Conservation (phyloP, 2,329 filamentous ascomycete species). For the Penicillium polonicum region DNA sequence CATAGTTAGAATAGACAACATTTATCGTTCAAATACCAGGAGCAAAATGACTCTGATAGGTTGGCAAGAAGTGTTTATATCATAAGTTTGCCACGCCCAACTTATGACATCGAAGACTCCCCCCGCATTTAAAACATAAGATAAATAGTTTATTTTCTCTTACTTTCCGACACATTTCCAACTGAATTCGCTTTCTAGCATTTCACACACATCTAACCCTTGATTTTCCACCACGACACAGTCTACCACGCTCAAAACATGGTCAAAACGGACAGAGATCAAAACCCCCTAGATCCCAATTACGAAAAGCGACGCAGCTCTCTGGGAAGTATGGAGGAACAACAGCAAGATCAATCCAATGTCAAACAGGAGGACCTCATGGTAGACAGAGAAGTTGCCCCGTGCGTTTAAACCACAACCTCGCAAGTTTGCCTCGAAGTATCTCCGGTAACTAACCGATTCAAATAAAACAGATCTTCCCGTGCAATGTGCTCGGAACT, state of each 20-base stretch:
- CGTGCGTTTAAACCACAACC: slow-evolving; percentile 10
- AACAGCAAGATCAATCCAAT: neutral
- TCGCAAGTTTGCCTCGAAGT: too few relatives aligned
- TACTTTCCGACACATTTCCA: neutral
- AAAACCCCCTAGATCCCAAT: slow-evolving; percentile 22
- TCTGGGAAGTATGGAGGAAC: slow-evolving; percentile 2
- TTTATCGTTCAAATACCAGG: neutral
- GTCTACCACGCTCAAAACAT: slow-evolving; percentile 8
- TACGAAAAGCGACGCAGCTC: slow-evolving; percentile 15
- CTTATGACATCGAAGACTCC: slow-evolving; percentile 11
- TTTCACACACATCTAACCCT: neutral
- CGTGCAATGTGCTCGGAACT: slow-evolving; percentile 22
- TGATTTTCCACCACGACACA: neutral
- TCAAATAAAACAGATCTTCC: slow-evolving; percentile 13
- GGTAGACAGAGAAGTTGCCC: slow-evolving; percentile 19
- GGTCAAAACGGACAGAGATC: slow-evolving; percentile 17
- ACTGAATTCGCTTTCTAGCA: neutral
- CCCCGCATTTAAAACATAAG: slow-evolving; percentile 14
- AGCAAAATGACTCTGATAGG: neutral
- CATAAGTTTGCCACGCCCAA: slow-evolving; percentile 18
- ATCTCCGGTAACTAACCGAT: neutral
- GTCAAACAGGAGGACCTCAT: slow-evolving; percentile 12
- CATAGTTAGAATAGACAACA: neutral
- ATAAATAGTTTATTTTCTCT: neutral
- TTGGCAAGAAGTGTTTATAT: slow-evolving; percentile 16